Percentiles rank a stretch among this genome's conserved stretches.
phyloP scores from a whole-genome alignment of 805 yeast species.

The Cyberlindnera misumaiensis region DNA sequence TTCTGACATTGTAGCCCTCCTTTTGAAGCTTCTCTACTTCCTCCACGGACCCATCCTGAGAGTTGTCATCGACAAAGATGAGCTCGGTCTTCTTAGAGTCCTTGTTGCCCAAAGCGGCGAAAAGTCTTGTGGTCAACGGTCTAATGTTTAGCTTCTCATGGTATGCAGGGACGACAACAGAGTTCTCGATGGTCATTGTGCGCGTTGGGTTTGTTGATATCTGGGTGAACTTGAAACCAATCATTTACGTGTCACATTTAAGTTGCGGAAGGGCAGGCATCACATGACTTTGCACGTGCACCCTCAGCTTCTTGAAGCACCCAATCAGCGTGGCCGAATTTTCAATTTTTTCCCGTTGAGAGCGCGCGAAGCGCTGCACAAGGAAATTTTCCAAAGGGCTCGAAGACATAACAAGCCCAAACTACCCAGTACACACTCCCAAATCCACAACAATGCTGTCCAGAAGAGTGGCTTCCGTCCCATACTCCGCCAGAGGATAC shows the following conservation, averaged over 20 bases:
- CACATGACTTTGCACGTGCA: not conserved
- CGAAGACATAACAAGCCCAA: not conserved
- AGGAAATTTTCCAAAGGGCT: conserved; percentile 1
- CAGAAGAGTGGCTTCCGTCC: conserved; percentile 20
- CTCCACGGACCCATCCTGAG: conserved; percentile 46
- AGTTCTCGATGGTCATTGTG: conserved; percentile 26
- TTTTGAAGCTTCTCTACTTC: conserved; percentile 38
- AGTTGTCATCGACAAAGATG: conserved; percentile 46
- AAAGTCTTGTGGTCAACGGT: conserved; percentile 41
- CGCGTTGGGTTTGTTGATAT: not conserved
- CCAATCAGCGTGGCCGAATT: conserved; percentile 22
- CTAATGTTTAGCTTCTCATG: conserved; percentile 43
- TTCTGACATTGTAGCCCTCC: conserved; percentile 41
- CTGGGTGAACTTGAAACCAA: too few relatives aligned
- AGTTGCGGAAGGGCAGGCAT: not conserved
- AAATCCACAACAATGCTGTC: conserved; percentile 16
- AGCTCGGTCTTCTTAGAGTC: conserved; percentile 37
- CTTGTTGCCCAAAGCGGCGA: conserved; percentile 40
- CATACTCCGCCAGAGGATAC: conserved; percentile 27
- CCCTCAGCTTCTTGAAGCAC: conserved; percentile 1
- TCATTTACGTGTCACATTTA: too few relatives aligned
- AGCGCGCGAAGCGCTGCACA: conserved; percentile 2
- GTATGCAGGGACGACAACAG: conserved; percentile 44
- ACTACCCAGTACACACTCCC: not conserved
- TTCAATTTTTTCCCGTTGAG: conserved; percentile 13